These are phyloP conservation scores for Persicaria maculosa DNA, from an alignment of 148 eudicot species.

Conservation along the genomic window DNA sequence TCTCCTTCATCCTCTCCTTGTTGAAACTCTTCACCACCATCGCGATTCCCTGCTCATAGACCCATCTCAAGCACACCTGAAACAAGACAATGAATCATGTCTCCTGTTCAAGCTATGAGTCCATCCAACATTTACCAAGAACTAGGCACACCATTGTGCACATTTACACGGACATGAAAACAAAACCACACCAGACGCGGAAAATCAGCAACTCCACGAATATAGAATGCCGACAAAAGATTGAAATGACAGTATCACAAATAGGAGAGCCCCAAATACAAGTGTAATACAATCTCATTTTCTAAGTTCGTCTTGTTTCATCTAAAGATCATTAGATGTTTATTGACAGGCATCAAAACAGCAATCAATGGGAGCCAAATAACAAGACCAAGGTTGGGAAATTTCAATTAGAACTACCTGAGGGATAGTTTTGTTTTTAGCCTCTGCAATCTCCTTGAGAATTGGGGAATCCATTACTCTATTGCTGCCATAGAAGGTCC, in stretches of 20 bases:
- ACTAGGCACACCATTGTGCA: too few species aligned
- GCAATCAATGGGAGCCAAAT: neutral
- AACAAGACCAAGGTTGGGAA: neutral
- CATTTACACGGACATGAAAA: too few species aligned
- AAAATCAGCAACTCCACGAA: too few species aligned
- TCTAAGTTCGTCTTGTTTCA: neutral
- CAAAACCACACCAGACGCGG: too few species aligned
- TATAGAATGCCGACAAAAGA: too few species aligned
- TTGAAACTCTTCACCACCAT: conserved; percentile 62
- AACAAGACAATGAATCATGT: neutral
- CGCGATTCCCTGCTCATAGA: conserved; percentile 64
- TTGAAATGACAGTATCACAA: too few species aligned
- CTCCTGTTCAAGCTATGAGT: neutral
- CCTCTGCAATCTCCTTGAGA: conserved; percentile 55
- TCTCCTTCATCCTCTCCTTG: conserved; percentile 62
- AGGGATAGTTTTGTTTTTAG: conserved; percentile 55
- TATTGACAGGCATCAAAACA: neutral
- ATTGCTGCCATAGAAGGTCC: conserved; percentile 64
- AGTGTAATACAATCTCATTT: neutral
- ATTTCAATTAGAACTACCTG: conserved; percentile 31
- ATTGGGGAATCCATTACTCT: conserved; percentile 46
- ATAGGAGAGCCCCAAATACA: too few species aligned
- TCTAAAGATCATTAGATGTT: neutral
- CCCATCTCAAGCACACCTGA: conserved; percentile 76
- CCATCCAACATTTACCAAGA: neutral